These are phyloP conservation scores for Penicillium occitanis DNA, from an alignment of 2,329 filamentous ascomycete genomes.

Conservation along the genomic window DNA sequence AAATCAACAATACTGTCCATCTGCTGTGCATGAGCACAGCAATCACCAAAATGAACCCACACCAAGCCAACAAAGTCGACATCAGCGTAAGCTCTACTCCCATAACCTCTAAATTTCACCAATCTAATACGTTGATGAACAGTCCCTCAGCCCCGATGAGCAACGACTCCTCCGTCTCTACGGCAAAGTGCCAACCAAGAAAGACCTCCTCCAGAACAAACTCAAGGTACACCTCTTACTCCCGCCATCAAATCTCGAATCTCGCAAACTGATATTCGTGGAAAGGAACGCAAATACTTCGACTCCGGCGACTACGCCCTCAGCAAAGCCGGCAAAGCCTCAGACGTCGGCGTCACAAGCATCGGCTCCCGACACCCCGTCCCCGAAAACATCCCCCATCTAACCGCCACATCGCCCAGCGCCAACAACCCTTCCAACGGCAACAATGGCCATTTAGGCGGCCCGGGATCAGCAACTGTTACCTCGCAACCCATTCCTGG, in stretches of 20 bases:
- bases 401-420: constrained; percentile 63
- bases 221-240: constrained; percentile 64
- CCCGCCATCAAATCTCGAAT: neutral
- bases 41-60: constrained; percentile 72
- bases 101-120: neutral
- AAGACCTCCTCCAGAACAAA: constrained; percentile 95
- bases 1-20: neutral
- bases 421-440: constrained; percentile 36
- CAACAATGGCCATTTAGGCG: neutral
- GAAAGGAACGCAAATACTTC: constrained; percentile 92
- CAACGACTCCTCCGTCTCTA: constrained; percentile 96
- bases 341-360: constrained; percentile 86
- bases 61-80: constrained; percentile 98
- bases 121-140: constrained; percentile 18
- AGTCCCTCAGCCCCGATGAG: constrained; percentile 93
- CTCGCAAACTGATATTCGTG: neutral
- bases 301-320: constrained; percentile 95
- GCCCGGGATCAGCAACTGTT: neutral
- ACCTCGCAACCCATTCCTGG: constrained; percentile 41
- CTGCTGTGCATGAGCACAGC: constrained; percentile 14
- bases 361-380: constrained; percentile 94
- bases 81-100: constrained; percentile 70
- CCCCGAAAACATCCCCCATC: constrained; percentile 91
- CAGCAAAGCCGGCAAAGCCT: constrained; percentile 95
- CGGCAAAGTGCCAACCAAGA: constrained; percentile 94